Evolutionary conservation across 768 basidiomycete species (phyloP), one percentile per base, ranked within the genome.

Genomic region (Boletus huronensis): DNA sequence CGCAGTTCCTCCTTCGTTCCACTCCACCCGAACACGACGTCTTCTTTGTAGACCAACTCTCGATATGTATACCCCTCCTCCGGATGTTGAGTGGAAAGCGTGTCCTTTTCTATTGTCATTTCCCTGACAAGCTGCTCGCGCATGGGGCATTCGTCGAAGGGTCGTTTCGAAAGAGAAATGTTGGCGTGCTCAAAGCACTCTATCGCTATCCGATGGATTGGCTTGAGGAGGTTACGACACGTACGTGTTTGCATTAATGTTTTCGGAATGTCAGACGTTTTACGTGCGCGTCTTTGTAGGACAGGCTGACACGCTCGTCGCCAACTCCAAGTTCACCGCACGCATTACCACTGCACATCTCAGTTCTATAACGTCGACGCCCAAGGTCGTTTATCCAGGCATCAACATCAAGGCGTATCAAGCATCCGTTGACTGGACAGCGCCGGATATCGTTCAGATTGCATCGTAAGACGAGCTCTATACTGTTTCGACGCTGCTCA

Each of bases 71-170:
- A 25, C 96, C 96, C 0, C 76, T 97, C 54, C 77, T 99, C 0
- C 81, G 90, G 3, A 63, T 74, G 55, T 64, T 90, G 14, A 81
- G 77, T 3, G 76, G 77, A 21, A 90, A 82, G n/a, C 84, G 92
- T 2, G 90, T 96, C 29, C 87, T 98, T 19, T 98, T 98, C 72
- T 98, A 99, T 69, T 96, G 93, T 61, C 97, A 98, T 69, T 98
- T 99, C 61, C 97, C 96, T 0, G 96, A 99, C 73, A 96, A 96
- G 70, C 77, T 98, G 1, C 80, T 98, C 26, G 83, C 88, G 6
- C 81, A 83, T 57, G 89, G 89, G 0, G 83, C 72, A 5, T 70
- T 80, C 63, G 77, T 84, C 0, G 83, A 87, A 49, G 85, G 82
- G 13, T 70, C 74, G 50, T 63, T 70, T 40, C 69, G 66, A 36